Percentiles rank a stretch among this genome's conserved stretches.
Conservation (phyloP, 768 basidiomycete species). For the Lactarius tabidus region DNA sequence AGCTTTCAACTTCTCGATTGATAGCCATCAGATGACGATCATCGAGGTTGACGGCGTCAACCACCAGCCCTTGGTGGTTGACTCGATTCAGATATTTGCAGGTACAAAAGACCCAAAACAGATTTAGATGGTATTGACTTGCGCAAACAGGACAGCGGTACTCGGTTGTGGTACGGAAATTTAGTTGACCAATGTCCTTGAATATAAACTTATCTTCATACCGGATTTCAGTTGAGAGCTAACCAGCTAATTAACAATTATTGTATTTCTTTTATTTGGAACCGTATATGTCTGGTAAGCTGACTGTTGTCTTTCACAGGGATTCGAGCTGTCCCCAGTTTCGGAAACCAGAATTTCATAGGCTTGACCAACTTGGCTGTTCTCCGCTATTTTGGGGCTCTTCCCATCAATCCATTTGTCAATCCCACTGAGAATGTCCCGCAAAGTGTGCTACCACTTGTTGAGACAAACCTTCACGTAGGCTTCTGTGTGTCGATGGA, state of each 20-base stretch:
- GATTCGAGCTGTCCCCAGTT: conserved; percentile 17
- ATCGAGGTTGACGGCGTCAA: conserved; percentile 29
- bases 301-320: neutral
- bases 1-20: conserved; percentile 19
- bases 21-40: conserved; percentile 19
- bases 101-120: conserved; percentile 9
- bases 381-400: conserved; percentile 18
- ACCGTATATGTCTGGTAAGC: neutral
- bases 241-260: conserved; percentile 21
- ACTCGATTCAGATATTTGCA: conserved; percentile 29
- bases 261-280: neutral
- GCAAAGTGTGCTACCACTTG: neutral
- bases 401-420: neutral
- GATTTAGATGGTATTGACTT: neutral
- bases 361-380: conserved; percentile 20
- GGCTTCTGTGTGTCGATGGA: neutral
- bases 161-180: conserved; percentile 29
- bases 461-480: conserved; percentile 18
- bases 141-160: conserved; percentile 27
- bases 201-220: neutral
- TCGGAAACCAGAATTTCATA: neutral
- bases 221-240: conserved; percentile 20
- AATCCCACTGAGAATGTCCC: neutral
- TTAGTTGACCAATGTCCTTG: neutral
- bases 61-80: conserved; percentile 27